phyloP scores from a whole-genome alignment of 2,329 filamentous ascomycete species.

The Fusarium ambrosium region DNA sequence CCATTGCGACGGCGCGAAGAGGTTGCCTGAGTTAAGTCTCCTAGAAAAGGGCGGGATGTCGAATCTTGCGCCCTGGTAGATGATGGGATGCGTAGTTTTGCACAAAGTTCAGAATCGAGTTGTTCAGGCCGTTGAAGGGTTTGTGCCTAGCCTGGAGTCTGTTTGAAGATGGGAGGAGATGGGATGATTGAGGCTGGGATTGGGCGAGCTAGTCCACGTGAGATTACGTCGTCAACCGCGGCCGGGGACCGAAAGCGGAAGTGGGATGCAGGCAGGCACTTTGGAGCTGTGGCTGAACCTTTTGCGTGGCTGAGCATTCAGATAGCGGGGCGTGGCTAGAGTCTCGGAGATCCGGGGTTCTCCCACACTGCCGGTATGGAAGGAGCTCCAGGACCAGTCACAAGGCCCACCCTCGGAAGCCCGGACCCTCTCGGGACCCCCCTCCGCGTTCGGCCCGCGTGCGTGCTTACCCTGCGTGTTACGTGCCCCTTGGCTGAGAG shows the following conservation, averaged over 20 bases:
- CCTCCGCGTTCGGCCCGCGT: constrained; percentile 36
- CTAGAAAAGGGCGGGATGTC: neutral
- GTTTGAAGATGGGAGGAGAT: constrained; percentile 23
- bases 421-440: constrained; percentile 12
- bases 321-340: neutral
- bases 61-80: neutral
- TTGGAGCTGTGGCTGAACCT: neutral
- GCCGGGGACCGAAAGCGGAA: constrained; percentile 2
- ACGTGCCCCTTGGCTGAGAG: neutral
- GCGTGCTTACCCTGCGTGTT: constrained; percentile 5
- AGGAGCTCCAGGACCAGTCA: constrained; percentile 21
- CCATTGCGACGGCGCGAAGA: constrained; percentile 70
- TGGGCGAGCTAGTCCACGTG: constrained; percentile 38
- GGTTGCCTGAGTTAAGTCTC: constrained; percentile 1
- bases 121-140: neutral
- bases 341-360: constrained; percentile 13
- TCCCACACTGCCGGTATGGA: constrained; percentile 3
- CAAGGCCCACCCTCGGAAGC: constrained; percentile 32
- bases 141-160: constrained; percentile 1
- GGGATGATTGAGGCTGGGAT: constrained; percentile 37
- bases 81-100: neutral
- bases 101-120: neutral
- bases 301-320: constrained; percentile 1
- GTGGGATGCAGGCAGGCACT: constrained; percentile 1
- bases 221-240: constrained; percentile 43